Evolutionary conservation across 1,284 basidiomycete species (phyloP), one percentile per base, ranked within the genome.

Genomic region (Kwoniella shivajii): DNA sequence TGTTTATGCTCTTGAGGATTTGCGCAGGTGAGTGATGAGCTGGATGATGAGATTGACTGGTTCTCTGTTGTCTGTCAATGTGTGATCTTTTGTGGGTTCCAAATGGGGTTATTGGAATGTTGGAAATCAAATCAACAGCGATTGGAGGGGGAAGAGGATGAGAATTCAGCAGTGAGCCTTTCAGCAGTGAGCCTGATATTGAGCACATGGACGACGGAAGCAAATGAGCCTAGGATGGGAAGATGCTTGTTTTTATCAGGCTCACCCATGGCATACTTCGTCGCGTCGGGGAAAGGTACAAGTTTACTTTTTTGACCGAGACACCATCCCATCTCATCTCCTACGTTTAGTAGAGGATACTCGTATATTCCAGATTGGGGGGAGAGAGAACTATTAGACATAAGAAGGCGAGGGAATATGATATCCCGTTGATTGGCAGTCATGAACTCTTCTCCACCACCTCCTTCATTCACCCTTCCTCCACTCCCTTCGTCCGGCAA

Each of bases 391-490:
- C n/a, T n/a, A n/a, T n/a, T n/a, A n/a, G n/a, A n/a, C n/a, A n/a
- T n/a, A n/a, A n/a, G n/a, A n/a, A n/a, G n/a, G n/a, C n/a, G n/a
- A n/a, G n/a, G 7, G 38, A 10, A 10, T 6, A 39, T 11, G 7
- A 10, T 39, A 6, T 20, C n/a, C 18, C 13, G 6, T 20, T 20
- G 38, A 20, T 7, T 11, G 6, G 6, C 30, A 31, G 51, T 37
- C 30, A 72, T 72, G 70, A 70, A 70, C 56, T 72, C 68, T 3
- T 68, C 68, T 16, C 70, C 70, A 2, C 68, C 70, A 9, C 67
- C 65, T 2, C 70, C 70, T 14, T 65, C 62, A 0, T 68, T 69
- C 54, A 70, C 63, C 41, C 61, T 72, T 2, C 70, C 70, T n/a
- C 68, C 70, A 2, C 59, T 69, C 26, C 57, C 59, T n/a, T 64